Conservation (phyloP, 176 grass and related monocot species). For the Eremochloa ophiuroides region DNA sequence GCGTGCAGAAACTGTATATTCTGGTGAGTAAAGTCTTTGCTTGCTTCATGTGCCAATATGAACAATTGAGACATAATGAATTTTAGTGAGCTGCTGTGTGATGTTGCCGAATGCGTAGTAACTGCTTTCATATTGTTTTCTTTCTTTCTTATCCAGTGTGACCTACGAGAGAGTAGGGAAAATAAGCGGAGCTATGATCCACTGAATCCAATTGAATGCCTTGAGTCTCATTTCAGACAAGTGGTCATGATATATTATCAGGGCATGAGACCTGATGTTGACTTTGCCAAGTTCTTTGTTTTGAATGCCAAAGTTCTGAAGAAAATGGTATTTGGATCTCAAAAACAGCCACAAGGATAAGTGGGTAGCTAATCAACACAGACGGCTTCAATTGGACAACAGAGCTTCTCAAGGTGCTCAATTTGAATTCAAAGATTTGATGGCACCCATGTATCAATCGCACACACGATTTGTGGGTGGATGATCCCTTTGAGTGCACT, state of each 20-base stretch:
- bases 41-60: not conserved
- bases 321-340: not conserved
- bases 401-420: not conserved
- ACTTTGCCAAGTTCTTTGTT: constrained; percentile 37
- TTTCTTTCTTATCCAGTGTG: not conserved
- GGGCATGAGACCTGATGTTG: not conserved
- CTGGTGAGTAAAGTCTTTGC: not conserved
- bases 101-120: not conserved
- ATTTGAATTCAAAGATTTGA: not conserved
- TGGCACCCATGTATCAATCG: not conserved
- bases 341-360: fast-evolving
- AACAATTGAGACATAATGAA: not conserved
- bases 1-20: not conserved
- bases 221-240: not conserved
- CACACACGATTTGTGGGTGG: not conserved
- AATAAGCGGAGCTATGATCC: not conserved
- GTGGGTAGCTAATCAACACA: constrained; percentile 5
- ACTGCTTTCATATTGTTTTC: not conserved
- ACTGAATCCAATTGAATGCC: too few relatives aligned
- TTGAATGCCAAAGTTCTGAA: constrained; percentile 1
- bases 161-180: not conserved
- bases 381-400: not conserved
- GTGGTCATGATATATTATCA: not conserved
- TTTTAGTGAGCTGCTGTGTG: not conserved
- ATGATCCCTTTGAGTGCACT: not conserved